phyloP scores from a whole-genome alignment of 2,329 filamentous ascomycete species.

The Nemania sp. region DNA sequence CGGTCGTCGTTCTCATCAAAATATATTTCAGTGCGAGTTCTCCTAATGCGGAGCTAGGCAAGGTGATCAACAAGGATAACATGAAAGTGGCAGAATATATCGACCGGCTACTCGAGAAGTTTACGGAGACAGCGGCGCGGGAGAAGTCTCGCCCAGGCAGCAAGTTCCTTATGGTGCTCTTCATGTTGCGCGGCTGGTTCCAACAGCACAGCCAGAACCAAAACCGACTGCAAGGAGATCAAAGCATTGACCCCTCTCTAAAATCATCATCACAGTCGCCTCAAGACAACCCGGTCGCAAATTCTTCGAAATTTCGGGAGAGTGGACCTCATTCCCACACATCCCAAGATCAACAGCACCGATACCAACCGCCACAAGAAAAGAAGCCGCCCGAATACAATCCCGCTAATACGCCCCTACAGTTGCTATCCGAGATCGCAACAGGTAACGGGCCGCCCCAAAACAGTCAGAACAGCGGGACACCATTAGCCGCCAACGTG shows the following conservation, averaged over 20 bases:
- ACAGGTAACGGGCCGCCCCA: slow-evolving; percentile 47
- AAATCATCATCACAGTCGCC: slow-evolving; percentile 6
- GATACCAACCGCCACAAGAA: slow-evolving; percentile 29
- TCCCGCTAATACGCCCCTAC: slow-evolving; percentile 56
- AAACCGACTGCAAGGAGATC: slow-evolving; percentile 21
- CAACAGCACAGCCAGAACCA: slow-evolving; percentile 46
- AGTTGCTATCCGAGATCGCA: slow-evolving; percentile 62
- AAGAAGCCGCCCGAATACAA: slow-evolving; percentile 37
- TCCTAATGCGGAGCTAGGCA: slow-evolving; percentile 68
- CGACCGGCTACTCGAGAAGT: slow-evolving; percentile 70
- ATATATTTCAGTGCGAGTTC: slow-evolving; percentile 70
- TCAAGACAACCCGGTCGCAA: background rate
- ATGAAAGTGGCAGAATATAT: slow-evolving; percentile 70
- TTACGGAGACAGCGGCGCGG: slow-evolving; percentile 65
- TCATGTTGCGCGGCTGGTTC: slow-evolving; percentile 74
- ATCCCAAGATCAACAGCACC: slow-evolving; percentile 27
- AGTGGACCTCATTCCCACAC: slow-evolving; percentile 1
- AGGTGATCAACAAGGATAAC: slow-evolving; percentile 68
- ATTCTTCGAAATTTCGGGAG: background rate
- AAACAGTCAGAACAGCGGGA: slow-evolving; percentile 22
- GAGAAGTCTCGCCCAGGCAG: slow-evolving; percentile 67
- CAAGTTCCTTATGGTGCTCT: slow-evolving; percentile 73
- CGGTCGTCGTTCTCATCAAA: slow-evolving; percentile 73
- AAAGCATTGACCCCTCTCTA: slow-evolving; percentile 18
- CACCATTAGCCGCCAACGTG: slow-evolving; percentile 29